Evolutionary conservation across 1,139 yeast species (phyloP), one percentile per base, ranked within the genome.

Genomic region (Taiozyma sp.): DNA sequence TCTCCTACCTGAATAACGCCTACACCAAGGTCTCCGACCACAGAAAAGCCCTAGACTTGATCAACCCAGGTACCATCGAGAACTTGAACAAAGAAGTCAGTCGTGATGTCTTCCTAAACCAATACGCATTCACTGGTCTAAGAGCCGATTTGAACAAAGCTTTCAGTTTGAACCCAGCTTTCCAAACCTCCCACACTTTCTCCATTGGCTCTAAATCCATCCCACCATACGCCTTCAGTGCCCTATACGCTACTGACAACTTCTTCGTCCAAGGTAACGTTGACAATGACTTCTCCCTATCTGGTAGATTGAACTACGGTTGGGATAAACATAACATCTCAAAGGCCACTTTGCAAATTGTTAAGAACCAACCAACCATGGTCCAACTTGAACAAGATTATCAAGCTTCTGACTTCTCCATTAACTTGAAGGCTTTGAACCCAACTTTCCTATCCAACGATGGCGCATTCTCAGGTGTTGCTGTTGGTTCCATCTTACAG

Each of bases 101-200:
- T 59, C 85, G 93, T 72, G 98, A 92, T 69, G 97, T 92, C 41
- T 90, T 93, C 69, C 80, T 91, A 66, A 83, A 80, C 68, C 96
- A 91, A 69, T 88, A 89, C 75, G 85, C 86, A 72, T 93, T 93
- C 80, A 87, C 96, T 46, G 99, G 99, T 55, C 80, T 95, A 66
- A 87, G 97, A 70, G 99, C 99, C 53, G 99, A 93, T 70, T 81
- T 93, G 65, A 89, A 90, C 75, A 93, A 93, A 79, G 91, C 93
- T 28, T 90, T 95, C 67, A 76, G 88, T 59, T 80, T 92, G 80
- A 83, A 85, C 70, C 98, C 99, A 54, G 96, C 92, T 54, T 93
- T 95, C 86, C 99, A 95, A 78, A 88, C 96, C 55, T 87, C 97
- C 56, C 99, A 95, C 71, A 87, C 97, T 52, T 87, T 95, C 68